Evolutionary conservation across 2,329 filamentous ascomycete genomes (phyloP), one percentile per base, ranked within the genome.

Genomic region (Fusarium heterosporum): DNA sequence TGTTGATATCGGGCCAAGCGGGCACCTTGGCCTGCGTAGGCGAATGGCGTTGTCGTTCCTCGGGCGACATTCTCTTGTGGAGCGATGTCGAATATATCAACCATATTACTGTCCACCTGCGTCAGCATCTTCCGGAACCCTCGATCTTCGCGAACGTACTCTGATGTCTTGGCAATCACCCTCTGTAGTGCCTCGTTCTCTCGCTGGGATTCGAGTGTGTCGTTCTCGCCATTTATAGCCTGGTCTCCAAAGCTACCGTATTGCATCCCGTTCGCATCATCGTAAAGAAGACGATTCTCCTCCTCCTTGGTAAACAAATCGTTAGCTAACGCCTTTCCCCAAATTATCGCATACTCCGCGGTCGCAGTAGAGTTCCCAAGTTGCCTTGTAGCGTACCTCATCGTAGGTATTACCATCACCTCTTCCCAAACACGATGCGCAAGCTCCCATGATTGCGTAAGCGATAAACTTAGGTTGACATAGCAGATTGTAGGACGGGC

Each of bases 21-120:
- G 43, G 83, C 81, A 63, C 87, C 85, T 73, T 88, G 86, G 46
- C 83, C 84, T 50, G 84, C 81, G 68, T 84, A 83, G 26, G 78
- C 78, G 52, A 85, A 85, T 2, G 78, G 78, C 16, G 78, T 68
- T 70, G 75, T 61, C 61, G 74, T 60, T 65, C 77, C 71, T 68
- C 80, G 71, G 63, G 74, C 70, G 49, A 74, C 71, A 32, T 78
- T 76, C 59, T 83, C 82, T 58, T 85, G 83, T 22, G 86, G 85
- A 34, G 85, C 83, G 72, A 89, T 88, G 65, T 89, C 87, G 77
- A 89, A 90, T 45, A 90, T 86, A 73, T 90, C 88, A 61, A 90
- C 87, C 78, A 90, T 86, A 71, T 89, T 89, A 72, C 88, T 90
- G 72, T 48, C 64, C 45, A 30, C 25, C 30, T 25, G 25, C 19